Evolutionary conservation across 331 rosid species (phyloP).

Genomic region (Pyracantha coccinea): DNA sequence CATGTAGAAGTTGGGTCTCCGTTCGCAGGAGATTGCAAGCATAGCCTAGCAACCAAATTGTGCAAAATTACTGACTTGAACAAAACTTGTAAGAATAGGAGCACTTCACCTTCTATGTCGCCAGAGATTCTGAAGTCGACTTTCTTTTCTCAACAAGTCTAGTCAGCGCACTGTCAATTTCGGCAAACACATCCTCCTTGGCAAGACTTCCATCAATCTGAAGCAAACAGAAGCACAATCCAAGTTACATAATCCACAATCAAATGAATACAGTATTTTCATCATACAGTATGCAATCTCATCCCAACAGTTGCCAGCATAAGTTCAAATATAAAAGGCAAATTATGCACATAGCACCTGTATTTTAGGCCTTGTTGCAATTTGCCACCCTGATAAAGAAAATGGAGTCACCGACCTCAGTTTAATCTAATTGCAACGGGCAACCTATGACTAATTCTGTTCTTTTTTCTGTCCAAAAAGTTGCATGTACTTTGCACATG

Average conservation of each 20-base stretch:
- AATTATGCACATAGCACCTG: no score
- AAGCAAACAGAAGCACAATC: constrained; percentile 12
- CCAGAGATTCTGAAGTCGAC: constrained; percentile 40
- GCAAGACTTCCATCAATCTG: constrained; percentile 65
- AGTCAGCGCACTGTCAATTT: constrained; percentile 49
- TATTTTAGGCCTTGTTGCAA: no score
- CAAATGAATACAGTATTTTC: background rate
- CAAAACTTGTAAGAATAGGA: background rate
- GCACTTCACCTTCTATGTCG: constrained; percentile 27
- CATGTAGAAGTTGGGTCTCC: background rate
- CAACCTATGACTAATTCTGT: no score
- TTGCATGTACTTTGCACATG: no score
- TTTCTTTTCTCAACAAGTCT: constrained; percentile 46
- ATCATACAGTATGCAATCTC: background rate
- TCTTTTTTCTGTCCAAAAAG: no score
- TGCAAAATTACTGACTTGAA: background rate
- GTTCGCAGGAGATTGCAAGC: background rate
- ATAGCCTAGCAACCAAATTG: background rate
- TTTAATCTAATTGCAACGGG: no score
- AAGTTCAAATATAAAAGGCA: background rate
- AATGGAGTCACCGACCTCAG: no score
- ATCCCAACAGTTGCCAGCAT: background rate
- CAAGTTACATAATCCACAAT: background rate
- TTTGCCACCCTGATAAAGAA: no score
- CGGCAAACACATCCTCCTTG: constrained; percentile 64